These are phyloP conservation scores for Thraustotheca clavata DNA, from an alignment of 352 stramenopile species.

Conservation along the genomic window DNA sequence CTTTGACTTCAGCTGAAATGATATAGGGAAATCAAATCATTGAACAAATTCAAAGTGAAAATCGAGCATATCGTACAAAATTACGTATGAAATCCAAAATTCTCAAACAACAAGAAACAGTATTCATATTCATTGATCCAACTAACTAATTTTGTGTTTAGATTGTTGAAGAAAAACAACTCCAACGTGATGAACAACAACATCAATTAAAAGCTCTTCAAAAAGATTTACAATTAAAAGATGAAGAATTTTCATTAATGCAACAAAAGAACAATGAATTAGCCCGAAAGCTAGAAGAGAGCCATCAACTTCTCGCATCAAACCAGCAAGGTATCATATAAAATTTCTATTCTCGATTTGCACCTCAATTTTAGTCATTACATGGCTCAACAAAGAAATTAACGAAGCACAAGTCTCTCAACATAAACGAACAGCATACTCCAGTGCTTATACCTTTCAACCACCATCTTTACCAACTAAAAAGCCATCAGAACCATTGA, in stretches of 20 bases:
- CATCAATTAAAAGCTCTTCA: slow-evolving; percentile 53
- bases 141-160: slow-evolving; percentile 20
- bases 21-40: slow-evolving; percentile 84
- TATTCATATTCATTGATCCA: slow-evolving; percentile 12
- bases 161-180: slow-evolving; percentile 70
- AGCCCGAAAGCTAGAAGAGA: slow-evolving; percentile 80
- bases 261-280: slow-evolving; percentile 61
- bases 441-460: slow-evolving; percentile 58
- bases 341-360: background rate
- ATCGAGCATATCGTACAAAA: slow-evolving; percentile 61
- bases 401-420: slow-evolving; percentile 79
- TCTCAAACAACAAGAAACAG: slow-evolving; percentile 83
- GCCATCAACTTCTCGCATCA: slow-evolving; percentile 77
- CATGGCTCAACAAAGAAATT: slow-evolving; percentile 89
- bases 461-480: slow-evolving; percentile 26
- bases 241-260: slow-evolving; percentile 40
- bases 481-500: background rate
- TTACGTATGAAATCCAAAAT: slow-evolving; percentile 85
- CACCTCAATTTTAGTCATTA: slow-evolving; percentile 47
- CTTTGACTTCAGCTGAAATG: background rate
- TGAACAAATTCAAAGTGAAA: slow-evolving; percentile 80
- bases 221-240: slow-evolving; percentile 59
- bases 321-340: slow-evolving; percentile 73
- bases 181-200: slow-evolving; percentile 52
- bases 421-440: slow-evolving; percentile 50